Evolutionary conservation across 257 asterid species (phyloP).

Genomic region (Catharanthus roseus): DNA sequence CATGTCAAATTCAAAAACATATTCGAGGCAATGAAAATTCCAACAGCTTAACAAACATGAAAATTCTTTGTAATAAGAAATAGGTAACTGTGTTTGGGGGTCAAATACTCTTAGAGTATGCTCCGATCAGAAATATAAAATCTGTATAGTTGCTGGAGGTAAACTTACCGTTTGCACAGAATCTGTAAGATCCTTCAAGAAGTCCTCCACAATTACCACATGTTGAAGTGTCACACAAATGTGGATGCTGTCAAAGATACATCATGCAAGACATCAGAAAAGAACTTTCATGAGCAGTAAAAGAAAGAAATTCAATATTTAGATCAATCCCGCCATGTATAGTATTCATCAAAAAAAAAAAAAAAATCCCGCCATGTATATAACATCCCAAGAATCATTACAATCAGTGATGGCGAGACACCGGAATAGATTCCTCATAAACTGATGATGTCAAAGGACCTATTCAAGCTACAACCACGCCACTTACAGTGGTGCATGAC

Average conservation of each 20-base stretch:
- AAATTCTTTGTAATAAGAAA: neutral
- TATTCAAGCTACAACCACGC: neutral
- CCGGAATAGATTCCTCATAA: neutral
- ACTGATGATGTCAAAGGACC: neutral
- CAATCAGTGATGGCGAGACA: neutral
- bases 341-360: too few relatives aligned
- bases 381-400: neutral
- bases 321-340: neutral
- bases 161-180: constrained; percentile 69
- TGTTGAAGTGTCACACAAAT: constrained; percentile 98
- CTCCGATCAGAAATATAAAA: neutral
- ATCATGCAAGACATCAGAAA: constrained; percentile 9
- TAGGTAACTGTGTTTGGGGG: neutral
- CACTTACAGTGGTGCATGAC: neutral
- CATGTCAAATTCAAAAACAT: neutral
- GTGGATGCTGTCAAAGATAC: constrained; percentile 63
- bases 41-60: neutral
- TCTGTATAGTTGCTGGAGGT: neutral
- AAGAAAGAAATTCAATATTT: neutral
- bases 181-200: constrained; percentile 67
- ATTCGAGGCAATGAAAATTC: neutral
- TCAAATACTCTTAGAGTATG: neutral
- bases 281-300: neutral
- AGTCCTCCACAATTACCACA: constrained; percentile 54
- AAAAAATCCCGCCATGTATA: neutral